Evolutionary conservation across 2,329 filamentous ascomycete species (phyloP).

Genomic region (Magnaporthiopsis incrustans): DNA sequence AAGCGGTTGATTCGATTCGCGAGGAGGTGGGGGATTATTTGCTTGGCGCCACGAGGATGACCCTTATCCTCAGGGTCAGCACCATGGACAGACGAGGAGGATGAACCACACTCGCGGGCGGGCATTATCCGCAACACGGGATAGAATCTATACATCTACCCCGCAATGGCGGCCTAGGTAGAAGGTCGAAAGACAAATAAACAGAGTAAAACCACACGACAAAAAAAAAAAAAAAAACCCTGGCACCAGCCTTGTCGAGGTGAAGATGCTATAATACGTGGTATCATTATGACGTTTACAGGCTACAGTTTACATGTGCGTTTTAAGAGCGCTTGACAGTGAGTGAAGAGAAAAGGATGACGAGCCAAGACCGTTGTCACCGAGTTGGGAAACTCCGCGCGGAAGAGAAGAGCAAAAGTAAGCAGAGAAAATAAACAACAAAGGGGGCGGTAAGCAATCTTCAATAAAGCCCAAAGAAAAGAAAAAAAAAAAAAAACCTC

Average conservation of each 20-base stretch:
- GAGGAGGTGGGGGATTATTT: neutral
- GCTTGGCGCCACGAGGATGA: neutral
- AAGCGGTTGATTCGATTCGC: neutral
- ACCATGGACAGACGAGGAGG: neutral
- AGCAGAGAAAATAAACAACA: neutral
- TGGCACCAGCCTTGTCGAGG: neutral
- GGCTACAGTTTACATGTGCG: neutral
- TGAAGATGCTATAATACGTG: neutral
- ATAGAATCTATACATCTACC: neutral
- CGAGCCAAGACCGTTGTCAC: neutral
- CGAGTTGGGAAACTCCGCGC: neutral
- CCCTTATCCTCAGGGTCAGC: neutral
- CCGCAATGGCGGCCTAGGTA: too few relatives aligned
- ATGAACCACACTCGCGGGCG: neutral
- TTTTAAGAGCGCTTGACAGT: neutral
- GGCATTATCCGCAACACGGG: neutral
- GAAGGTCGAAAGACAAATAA: neutral
- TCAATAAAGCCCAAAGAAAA: neutral
- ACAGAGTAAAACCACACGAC: neutral
- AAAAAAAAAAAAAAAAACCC: neutral
- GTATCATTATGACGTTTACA: neutral
- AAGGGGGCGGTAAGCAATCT: neutral
- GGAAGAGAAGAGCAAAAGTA: neutral
- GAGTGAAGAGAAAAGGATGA: neutral
- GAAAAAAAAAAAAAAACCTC: constrained; percentile 6